Conservation (phyloP, 345 rosid species). For the Eucalyptus paniculata region DNA sequence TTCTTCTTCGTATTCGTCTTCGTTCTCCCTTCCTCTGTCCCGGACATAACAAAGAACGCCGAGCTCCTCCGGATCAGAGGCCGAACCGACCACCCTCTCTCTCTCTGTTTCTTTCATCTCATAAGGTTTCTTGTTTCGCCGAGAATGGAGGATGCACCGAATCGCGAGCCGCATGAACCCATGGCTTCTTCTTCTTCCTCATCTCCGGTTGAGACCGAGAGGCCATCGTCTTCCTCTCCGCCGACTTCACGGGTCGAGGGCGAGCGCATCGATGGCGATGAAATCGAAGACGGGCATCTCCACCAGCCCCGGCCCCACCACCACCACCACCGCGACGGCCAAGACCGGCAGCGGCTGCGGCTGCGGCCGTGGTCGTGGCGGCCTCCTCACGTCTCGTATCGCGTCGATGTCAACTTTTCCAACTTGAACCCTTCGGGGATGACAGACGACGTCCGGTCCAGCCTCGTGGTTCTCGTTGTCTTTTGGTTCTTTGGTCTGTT, state of each 20-base stretch:
- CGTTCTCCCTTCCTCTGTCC: not conserved
- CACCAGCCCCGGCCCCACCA: not conserved
- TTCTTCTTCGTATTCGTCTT: not conserved
- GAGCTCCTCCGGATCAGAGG: not conserved
- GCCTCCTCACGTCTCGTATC: not conserved
- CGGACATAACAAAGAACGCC: not conserved
- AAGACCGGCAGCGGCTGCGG: not conserved
- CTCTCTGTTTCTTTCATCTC: not conserved
- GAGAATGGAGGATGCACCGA: conserved; percentile 11
- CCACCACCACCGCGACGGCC: not conserved
- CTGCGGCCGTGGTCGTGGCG: not conserved
- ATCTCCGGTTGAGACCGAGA: not conserved
- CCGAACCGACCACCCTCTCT: not conserved
- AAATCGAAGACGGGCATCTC: not conserved
- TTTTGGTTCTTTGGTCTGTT: conserved; percentile 49
- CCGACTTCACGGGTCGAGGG: conserved; percentile 9
- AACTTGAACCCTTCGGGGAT: not conserved
- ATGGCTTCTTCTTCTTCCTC: not conserved
- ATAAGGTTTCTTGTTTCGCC: not conserved
- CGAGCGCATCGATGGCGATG: not conserved
- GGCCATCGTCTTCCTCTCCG: not conserved
- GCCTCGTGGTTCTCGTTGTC: conserved; percentile 12
- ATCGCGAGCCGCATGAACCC: not conserved
- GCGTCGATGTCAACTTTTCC: conserved; percentile 6
- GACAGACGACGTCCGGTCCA: conserved; percentile 31